These are phyloP conservation scores for Aspergillus fumigatus DNA, from an alignment of 2,329 filamentous ascomycete genomes.

Conservation along the genomic window DNA sequence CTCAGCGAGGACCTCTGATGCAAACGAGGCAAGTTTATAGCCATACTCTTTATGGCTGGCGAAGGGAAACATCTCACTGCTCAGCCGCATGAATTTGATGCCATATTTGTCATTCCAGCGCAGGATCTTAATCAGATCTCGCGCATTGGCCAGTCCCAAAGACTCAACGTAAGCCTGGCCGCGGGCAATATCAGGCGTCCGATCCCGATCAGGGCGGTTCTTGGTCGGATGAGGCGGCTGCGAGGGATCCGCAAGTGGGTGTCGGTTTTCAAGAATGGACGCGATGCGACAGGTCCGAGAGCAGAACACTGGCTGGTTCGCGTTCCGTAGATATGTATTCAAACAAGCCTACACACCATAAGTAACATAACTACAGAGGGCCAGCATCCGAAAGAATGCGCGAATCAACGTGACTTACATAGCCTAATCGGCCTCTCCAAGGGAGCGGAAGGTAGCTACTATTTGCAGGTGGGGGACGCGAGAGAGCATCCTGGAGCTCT, in stretches of 20 bases:
- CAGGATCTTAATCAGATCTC: slow-evolving; percentile 79
- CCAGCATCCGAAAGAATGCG: neutral
- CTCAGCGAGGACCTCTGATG: slow-evolving; percentile 69
- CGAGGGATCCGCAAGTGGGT: slow-evolving; percentile 70
- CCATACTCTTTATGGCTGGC: slow-evolving; percentile 84
- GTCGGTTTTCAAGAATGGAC: slow-evolving; percentile 82
- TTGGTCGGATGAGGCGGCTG: slow-evolving; percentile 77
- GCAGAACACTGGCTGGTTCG: slow-evolving; percentile 80
- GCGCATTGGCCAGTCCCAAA: slow-evolving; percentile 74
- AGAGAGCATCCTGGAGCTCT: slow-evolving; percentile 55
- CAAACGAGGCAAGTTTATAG: slow-evolving; percentile 80
- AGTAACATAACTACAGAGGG: neutral
- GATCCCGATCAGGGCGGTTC: slow-evolving; percentile 73
- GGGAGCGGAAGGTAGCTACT: slow-evolving; percentile 79
- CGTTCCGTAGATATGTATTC: slow-evolving; percentile 81
- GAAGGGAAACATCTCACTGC: slow-evolving; percentile 96
- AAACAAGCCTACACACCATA: slow-evolving; percentile 63
- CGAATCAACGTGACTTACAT: slow-evolving; percentile 56
- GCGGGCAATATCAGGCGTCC: slow-evolving; percentile 61
- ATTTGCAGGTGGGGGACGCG: slow-evolving; percentile 71
- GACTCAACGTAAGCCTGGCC: slow-evolving; percentile 71
- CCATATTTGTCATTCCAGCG: slow-evolving; percentile 88
- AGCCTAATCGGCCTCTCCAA: slow-evolving; percentile 85
- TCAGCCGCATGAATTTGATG: slow-evolving; percentile 88
- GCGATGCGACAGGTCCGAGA: slow-evolving; percentile 88